A percentile compares a stretch with the other conserved stretches of the same genome.
Evolutionary conservation across 495 filamentous ascomycete genomes (phyloP).

Genomic region (Penicillium chermesinum): DNA sequence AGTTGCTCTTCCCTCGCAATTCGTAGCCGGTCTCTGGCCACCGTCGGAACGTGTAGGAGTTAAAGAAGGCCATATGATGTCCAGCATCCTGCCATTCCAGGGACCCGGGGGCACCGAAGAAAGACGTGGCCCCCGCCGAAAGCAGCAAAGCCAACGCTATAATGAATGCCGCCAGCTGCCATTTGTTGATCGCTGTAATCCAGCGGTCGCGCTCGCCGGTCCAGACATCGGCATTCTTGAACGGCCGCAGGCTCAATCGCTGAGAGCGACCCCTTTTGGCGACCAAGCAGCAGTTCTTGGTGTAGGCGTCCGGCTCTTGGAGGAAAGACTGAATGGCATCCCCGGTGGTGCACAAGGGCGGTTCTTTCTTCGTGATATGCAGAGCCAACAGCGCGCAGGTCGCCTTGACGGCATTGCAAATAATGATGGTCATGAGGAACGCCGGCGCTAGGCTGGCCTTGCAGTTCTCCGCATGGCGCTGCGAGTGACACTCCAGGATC

Average conservation of each 20-base stretch:
- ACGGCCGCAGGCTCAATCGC: background rate
- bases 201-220: background rate
- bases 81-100: background rate
- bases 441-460: background rate
- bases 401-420: background rate
- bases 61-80: background rate
- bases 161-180: background rate
- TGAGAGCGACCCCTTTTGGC: background rate
- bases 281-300: background rate
- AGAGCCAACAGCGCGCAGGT: background rate
- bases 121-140: background rate
- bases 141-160: background rate
- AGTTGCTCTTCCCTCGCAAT: background rate
- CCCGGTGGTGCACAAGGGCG: background rate
- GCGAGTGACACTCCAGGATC: background rate
- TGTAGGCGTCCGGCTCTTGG: background rate
- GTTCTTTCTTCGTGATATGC: background rate
- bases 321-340: background rate
- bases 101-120: background rate
- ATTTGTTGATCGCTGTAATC: background rate
- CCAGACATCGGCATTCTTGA: background rate
- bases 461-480: background rate
- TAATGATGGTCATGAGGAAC: background rate
- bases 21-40: background rate
- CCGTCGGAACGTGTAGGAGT: background rate